Conservation (phyloP, 257 asterid genomes). For the Ligustrum vulgare region DNA sequence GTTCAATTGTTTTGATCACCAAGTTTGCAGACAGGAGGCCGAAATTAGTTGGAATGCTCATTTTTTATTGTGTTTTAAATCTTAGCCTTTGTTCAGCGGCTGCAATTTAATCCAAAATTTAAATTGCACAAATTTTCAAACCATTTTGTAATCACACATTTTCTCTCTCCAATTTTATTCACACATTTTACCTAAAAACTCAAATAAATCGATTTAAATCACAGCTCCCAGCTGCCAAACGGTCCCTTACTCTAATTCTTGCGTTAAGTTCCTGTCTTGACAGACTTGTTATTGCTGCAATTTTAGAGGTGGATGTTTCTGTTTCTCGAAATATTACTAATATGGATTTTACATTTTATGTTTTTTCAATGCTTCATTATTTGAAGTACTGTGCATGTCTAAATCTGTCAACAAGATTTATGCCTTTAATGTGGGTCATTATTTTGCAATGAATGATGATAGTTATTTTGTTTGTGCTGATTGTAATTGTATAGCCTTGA, state of each 20-base stretch:
- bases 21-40: conserved; percentile 23
- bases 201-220: too few species aligned
- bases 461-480: neutral
- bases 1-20: conserved; percentile 26
- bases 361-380: neutral
- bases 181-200: too few species aligned
- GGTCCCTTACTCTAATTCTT: neutral
- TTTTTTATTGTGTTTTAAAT: neutral
- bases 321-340: neutral
- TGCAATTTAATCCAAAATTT: too few species aligned
- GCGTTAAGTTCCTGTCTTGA: neutral
- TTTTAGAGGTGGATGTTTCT: neutral
- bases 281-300: neutral
- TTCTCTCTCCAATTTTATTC: too few species aligned
- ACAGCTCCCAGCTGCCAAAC: too few species aligned
- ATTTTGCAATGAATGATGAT: neutral
- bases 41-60: neutral
- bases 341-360: neutral
- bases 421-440: neutral
- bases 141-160: too few species aligned
- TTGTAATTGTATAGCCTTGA: neutral
- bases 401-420: neutral
- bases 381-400: neutral
- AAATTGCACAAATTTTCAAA: too few species aligned
- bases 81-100: neutral